These are phyloP conservation scores for Hypoxylon intermedium DNA, from an alignment of 495 filamentous ascomycete species.

Conservation along the genomic window DNA sequence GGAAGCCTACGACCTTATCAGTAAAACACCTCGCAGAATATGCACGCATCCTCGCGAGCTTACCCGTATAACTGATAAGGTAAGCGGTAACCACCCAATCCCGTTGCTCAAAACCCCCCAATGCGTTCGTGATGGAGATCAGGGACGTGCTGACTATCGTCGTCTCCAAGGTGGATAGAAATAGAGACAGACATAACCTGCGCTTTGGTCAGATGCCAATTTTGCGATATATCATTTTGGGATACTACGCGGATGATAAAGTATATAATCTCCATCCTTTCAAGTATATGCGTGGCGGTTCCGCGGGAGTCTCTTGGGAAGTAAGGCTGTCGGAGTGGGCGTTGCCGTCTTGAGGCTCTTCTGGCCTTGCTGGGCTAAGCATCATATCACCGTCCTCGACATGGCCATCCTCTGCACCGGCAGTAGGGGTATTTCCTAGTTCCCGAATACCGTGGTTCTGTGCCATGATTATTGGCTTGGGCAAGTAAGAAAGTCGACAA, in stretches of 20 bases:
- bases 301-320: not conserved
- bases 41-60: not conserved
- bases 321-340: not conserved
- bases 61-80: slow-evolving; percentile 63
- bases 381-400: slow-evolving; percentile 15
- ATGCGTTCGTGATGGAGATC: slow-evolving; percentile 60
- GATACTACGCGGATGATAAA: slow-evolving; percentile 47
- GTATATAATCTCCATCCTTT: slow-evolving; percentile 56
- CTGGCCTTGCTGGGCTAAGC: slow-evolving; percentile 1
- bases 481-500: not conserved
- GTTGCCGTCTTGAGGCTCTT: slow-evolving; percentile 17
- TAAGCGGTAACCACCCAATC: slow-evolving; percentile 66
- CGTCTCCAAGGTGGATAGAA: slow-evolving; percentile 61
- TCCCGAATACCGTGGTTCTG: slow-evolving; percentile 9
- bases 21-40: not conserved
- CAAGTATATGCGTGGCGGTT: slow-evolving; percentile 40
- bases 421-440: not conserved
- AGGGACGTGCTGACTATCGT: slow-evolving; percentile 67
- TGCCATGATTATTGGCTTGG: slow-evolving; percentile 2
- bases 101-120: slow-evolving; percentile 56
- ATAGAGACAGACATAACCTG: slow-evolving; percentile 57
- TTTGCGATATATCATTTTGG: not conserved
- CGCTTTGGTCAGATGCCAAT: not conserved
- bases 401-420: not conserved
- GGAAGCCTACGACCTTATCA: slow-evolving; percentile 46